Percentiles rank a stretch among this genome's conserved stretches.
Conservation (phyloP, 371 early-diverging fungal genomes). For the Funneliformis caledonium region DNA sequence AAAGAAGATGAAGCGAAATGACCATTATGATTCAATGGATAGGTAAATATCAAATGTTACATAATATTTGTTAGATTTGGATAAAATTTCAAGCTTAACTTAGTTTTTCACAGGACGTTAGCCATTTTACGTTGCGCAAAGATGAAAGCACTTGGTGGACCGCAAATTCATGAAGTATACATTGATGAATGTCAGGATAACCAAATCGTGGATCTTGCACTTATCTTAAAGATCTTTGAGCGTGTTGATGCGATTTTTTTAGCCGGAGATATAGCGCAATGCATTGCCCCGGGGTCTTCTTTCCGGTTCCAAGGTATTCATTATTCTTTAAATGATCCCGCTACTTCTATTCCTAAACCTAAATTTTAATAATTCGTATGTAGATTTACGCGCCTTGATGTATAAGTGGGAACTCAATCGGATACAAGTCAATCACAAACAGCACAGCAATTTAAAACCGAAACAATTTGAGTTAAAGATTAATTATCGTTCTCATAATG, state of each 20-base stretch:
- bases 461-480: slow-evolving; percentile 32
- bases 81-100: background rate
- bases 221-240: slow-evolving; percentile 28
- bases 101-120: background rate
- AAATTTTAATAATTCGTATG: background rate
- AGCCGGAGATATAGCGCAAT: slow-evolving; percentile 36
- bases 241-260: slow-evolving; percentile 6
- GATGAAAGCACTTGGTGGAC: background rate
- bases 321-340: background rate
- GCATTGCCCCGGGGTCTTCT: slow-evolving; percentile 7
- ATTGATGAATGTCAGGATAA: slow-evolving; percentile 33
- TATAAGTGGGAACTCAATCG: slow-evolving; percentile 37
- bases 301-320: slow-evolving; percentile 19
- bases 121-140: slow-evolving; percentile 13
- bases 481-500: slow-evolving; percentile 35
- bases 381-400: slow-evolving; percentile 22
- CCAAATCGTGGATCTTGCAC: slow-evolving; percentile 4
- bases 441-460: background rate
- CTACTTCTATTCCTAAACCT: background rate
- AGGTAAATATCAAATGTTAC: background rate
- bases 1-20: background rate
- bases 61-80: background rate
- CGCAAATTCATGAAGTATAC: slow-evolving; percentile 33
- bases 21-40: slow-evolving; percentile 27
- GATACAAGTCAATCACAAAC: background rate